Conservation (phyloP, 106 monocot genomes). For the Dendrobium catenatum region DNA sequence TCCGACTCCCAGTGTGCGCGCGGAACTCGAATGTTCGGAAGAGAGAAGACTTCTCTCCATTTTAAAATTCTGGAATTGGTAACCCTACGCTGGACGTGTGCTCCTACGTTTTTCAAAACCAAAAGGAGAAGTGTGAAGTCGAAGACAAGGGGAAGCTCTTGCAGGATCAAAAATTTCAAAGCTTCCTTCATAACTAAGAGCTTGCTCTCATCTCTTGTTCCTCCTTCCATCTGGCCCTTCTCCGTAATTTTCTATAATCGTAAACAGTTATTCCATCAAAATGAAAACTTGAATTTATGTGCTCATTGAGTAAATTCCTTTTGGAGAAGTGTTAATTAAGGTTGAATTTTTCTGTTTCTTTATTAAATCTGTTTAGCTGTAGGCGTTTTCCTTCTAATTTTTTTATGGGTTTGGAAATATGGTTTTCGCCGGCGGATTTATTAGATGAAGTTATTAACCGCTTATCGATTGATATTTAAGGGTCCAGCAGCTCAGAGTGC, state of each 20-base stretch:
- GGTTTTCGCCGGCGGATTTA: too few relatives aligned
- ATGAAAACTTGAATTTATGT: background rate
- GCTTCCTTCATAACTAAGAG: constrained; percentile 8
- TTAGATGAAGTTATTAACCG: too few relatives aligned
- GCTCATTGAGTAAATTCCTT: background rate
- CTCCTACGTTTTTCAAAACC: constrained; percentile 10
- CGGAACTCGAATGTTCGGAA: too few relatives aligned
- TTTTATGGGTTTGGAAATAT: background rate
- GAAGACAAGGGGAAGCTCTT: background rate
- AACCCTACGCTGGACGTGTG: constrained; percentile 2
- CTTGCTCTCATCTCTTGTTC: constrained; percentile 5
- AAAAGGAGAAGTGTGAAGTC: background rate
- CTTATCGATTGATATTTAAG: too few relatives aligned
- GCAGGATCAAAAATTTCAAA: background rate
- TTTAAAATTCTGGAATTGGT: background rate
- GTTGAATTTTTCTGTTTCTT: background rate
- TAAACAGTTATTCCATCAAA: background rate
- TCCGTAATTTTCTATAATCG: background rate
- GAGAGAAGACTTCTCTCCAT: background rate
- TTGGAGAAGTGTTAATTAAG: background rate
- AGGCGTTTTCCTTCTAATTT: background rate
- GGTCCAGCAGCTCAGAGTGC: too few relatives aligned
- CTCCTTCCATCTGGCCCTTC: background rate
- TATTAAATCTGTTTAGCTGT: background rate
- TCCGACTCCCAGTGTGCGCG: too few relatives aligned